A percentile compares a stretch with the other conserved stretches of the same genome.
These are phyloP conservation scores for Theileria parva DNA, from an alignment of 169 alveolate species.

Conservation along the genomic window DNA sequence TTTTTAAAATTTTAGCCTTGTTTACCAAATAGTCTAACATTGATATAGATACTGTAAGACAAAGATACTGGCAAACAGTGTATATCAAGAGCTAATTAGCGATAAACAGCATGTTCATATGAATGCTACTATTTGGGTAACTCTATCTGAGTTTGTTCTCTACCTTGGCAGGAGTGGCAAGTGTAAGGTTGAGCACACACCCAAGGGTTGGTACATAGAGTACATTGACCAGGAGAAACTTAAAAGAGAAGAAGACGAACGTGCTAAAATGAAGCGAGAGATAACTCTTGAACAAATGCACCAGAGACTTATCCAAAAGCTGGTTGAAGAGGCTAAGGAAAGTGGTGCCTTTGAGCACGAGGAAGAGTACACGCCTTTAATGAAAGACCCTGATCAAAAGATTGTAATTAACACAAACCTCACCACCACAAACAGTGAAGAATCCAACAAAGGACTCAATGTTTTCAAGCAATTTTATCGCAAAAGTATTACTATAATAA, in stretches of 20 bases:
- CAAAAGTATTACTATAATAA: neutral
- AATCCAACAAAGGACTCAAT: slow-evolving; percentile 17
- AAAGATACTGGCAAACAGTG: slow-evolving; percentile 86
- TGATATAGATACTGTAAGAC: slow-evolving; percentile 74
- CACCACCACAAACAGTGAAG: slow-evolving; percentile 12
- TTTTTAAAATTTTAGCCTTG: neutral
- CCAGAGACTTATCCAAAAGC: slow-evolving; percentile 54
- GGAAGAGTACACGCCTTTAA: slow-evolving; percentile 63
- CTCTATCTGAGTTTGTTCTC: slow-evolving; percentile 83
- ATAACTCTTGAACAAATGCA: slow-evolving; percentile 65
- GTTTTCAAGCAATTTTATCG: slow-evolving; percentile 49
- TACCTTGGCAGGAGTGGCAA: slow-evolving; percentile 89
- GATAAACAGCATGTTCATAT: slow-evolving; percentile 91
- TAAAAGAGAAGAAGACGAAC: slow-evolving; percentile 64
- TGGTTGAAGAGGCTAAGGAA: slow-evolving; percentile 51
- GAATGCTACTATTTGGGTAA: slow-evolving; percentile 94
- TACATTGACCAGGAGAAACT: slow-evolving; percentile 85
- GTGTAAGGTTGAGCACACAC: slow-evolving; percentile 88
- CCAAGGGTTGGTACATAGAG: slow-evolving; percentile 90
- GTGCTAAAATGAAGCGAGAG: slow-evolving; percentile 53
- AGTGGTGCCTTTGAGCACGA: slow-evolving; percentile 55
- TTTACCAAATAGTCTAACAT: too few relatives aligned
- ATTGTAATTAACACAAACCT: slow-evolving; percentile 45
- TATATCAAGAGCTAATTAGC: slow-evolving; percentile 86
- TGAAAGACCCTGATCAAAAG: slow-evolving; percentile 57